phyloP scores from a whole-genome alignment of 2,329 filamentous ascomycete species.

The Helminthosporium solani region DNA sequence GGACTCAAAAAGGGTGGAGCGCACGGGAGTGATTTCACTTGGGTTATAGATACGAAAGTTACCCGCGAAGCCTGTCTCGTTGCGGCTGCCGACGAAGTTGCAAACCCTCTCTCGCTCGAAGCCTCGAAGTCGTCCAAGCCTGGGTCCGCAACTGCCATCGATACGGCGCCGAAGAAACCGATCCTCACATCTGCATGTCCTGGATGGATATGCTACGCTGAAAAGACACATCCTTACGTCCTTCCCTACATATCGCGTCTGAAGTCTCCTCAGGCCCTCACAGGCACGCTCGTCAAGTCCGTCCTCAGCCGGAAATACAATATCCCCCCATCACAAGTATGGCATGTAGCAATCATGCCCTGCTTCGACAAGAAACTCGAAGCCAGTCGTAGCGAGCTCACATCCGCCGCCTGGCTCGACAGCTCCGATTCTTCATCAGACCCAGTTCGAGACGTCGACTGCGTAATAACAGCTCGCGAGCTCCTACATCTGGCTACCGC shows the following conservation, averaged over 20 bases:
- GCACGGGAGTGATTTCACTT: constrained; percentile 76
- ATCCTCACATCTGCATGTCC: constrained; percentile 89
- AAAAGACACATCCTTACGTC: constrained; percentile 95
- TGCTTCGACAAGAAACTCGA: constrained; percentile 99
- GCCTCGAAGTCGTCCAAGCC: constrained; percentile 20
- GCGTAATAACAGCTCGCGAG: constrained; percentile 95
- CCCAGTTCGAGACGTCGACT: constrained; percentile 82
- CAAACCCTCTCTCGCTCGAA: constrained; percentile 35
- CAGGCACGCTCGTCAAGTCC: constrained; percentile 87
- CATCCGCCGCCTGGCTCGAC: constrained; percentile 69
- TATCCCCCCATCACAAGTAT: constrained; percentile 77
- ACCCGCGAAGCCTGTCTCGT: constrained; percentile 82
- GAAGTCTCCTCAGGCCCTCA: constrained; percentile 91
- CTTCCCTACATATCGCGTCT: constrained; percentile 86
- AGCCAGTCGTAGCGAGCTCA: constrained; percentile 89
- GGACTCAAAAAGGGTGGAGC: constrained; percentile 71
- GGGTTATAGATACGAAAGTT: constrained; percentile 87
- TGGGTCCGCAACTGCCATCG: constrained; percentile 35
- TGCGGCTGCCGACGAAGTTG: constrained; percentile 51
- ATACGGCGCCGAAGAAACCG: constrained; percentile 57
- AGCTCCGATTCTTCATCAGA: constrained; percentile 22
- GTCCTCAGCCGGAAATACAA: constrained; percentile 71
- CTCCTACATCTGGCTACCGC: constrained; percentile 85
- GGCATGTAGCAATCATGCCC: constrained; percentile 95
- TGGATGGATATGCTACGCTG: constrained; percentile 98